Conservation (phyloP, 306 rosid species). For the Corylus heterophylla region DNA sequence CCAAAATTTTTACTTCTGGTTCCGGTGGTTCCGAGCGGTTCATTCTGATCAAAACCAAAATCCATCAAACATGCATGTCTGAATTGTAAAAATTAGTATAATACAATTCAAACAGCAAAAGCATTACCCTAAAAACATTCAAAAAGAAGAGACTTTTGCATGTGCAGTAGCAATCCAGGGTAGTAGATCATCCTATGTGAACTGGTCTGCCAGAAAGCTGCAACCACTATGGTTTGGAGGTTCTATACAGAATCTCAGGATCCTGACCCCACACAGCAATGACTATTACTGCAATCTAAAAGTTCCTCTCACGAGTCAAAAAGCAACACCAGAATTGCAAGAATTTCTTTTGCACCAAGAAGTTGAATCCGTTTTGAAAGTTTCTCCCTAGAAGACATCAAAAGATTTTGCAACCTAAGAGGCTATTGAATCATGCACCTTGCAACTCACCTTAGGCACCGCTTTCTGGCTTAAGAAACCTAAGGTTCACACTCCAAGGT, state of each 20-base stretch:
- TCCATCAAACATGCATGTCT: background rate
- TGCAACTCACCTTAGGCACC: too few relatives aligned
- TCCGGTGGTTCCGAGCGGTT: background rate
- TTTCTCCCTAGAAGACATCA: too few relatives aligned
- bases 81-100: background rate
- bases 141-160: too few relatives aligned
- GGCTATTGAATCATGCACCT: too few relatives aligned
- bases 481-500: background rate
- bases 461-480: background rate
- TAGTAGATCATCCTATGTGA: too few relatives aligned
- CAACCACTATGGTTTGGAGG: too few relatives aligned
- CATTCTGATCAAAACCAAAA: background rate
- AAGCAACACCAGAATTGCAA: background rate
- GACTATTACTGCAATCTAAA: background rate
- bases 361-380: too few relatives aligned
- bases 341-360: background rate
- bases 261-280: background rate
- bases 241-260: too few relatives aligned
- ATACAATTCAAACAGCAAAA: background rate
- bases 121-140: background rate
- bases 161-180: too few relatives aligned
- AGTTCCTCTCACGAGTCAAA: background rate
- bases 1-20: constrained; percentile 6
- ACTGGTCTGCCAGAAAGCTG: too few relatives aligned
- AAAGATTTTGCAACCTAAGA: too few relatives aligned